A percentile compares a stretch with the other conserved stretches of the same genome.
Evolutionary conservation across 345 rosid species (phyloP).

Genomic region (Physaria fendleri): DNA sequence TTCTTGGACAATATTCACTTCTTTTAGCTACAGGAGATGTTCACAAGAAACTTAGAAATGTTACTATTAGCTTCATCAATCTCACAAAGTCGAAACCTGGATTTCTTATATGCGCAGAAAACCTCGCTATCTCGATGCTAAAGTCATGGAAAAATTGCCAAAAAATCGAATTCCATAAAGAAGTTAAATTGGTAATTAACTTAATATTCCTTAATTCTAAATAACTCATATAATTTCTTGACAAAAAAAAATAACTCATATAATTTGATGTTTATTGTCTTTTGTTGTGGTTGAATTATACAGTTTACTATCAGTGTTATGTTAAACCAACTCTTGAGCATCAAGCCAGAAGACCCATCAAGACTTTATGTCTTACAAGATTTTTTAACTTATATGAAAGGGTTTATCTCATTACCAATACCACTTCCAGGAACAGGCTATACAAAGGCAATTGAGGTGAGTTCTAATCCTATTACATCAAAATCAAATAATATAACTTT

Average conservation of each 20-base stretch:
- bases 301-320: conserved; percentile 64
- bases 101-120: conserved; percentile 43
- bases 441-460: conserved; percentile 75
- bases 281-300: conserved; percentile 7
- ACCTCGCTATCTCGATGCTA: conserved; percentile 47
- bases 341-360: conserved; percentile 53
- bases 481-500: too few species aligned
- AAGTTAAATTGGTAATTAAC: conserved; percentile 47
- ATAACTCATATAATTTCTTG: not conserved
- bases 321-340: conserved; percentile 64
- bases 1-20: conserved; percentile 62
- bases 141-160: conserved; percentile 50
- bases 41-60: conserved; percentile 62
- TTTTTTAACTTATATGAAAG: conserved; percentile 71
- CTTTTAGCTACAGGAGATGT: conserved; percentile 52
- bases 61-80: conserved; percentile 45
- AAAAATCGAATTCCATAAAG: conserved; percentile 47
- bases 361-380: conserved; percentile 50
- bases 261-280: too few species aligned
- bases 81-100: conserved; percentile 42
- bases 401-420: conserved; percentile 71
- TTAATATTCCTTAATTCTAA: not conserved
- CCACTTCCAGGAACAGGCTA: conserved; percentile 65
- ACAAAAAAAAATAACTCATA: too few species aligned
- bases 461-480: not conserved